phyloP scores from a whole-genome alignment of 1,284 basidiomycete genomes.

The Mrakiaceae sp. region DNA sequence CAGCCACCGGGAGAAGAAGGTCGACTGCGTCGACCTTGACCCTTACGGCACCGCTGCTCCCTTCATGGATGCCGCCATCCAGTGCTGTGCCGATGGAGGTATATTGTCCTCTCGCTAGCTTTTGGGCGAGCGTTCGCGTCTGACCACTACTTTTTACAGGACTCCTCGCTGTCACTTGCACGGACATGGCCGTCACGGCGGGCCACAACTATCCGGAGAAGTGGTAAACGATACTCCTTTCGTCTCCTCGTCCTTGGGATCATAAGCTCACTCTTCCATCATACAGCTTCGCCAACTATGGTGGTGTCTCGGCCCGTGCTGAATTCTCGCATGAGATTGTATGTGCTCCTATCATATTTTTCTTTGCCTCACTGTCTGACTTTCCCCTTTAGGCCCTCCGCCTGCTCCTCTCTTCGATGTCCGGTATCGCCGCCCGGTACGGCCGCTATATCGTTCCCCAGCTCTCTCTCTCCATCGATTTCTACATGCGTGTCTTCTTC shows the following conservation, averaged over 20 bases:
- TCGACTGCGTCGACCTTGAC: conserved; percentile 92
- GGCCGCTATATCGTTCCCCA: conserved; percentile 84
- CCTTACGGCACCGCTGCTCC: conserved; percentile 96
- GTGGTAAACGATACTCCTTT: conserved; percentile 46
- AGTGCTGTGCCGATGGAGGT: conserved; percentile 79
- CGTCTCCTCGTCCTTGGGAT: background rate
- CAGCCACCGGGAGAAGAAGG: conserved; percentile 63
- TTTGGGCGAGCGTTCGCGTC: background rate
- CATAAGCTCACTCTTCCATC: background rate
- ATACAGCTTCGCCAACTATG: conserved; percentile 81
- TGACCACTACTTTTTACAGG: conserved; percentile 41
- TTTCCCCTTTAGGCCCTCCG: conserved; percentile 59
- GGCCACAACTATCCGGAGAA: conserved; percentile 94
- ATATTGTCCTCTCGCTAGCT: background rate
- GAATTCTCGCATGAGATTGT: conserved; percentile 92
- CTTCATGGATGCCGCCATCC: conserved; percentile 95
- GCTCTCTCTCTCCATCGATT: conserved; percentile 92
- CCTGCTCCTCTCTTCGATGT: conserved; percentile 73
- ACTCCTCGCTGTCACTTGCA: conserved; percentile 89
- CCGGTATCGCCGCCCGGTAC: conserved; percentile 79
- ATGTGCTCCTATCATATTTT: conserved; percentile 26
- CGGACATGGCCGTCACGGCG: conserved; percentile 86
- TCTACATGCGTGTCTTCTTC: conserved; percentile 90
- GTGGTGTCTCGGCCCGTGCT: conserved; percentile 79
- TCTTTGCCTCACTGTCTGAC: background rate